A percentile compares a stretch with the other conserved stretches of the same genome.
Conservation (phyloP, 2,329 filamentous ascomycete genomes). For the Penicillium freii region DNA sequence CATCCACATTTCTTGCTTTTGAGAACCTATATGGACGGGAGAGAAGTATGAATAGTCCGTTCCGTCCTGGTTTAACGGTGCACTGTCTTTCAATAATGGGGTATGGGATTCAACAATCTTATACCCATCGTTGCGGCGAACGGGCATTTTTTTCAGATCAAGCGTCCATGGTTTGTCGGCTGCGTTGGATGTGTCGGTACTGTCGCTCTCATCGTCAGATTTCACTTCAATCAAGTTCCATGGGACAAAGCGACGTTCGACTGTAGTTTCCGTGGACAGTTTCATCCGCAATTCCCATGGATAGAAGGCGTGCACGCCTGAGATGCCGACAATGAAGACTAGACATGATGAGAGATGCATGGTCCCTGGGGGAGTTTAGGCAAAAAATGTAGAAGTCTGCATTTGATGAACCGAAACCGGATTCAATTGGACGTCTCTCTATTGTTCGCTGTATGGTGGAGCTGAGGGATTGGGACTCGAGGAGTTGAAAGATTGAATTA, state of each 20-base stretch:
- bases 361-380: slow-evolving; percentile 21
- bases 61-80: slow-evolving; percentile 55
- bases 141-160: slow-evolving; percentile 39
- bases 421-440: not conserved
- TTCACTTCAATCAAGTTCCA: slow-evolving; percentile 22
- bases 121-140: slow-evolving; percentile 50
- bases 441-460: not conserved
- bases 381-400: not conserved
- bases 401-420: slow-evolving; percentile 2
- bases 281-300: slow-evolving; percentile 37
- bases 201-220: slow-evolving; percentile 10
- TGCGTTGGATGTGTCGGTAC: not conserved
- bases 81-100: slow-evolving; percentile 47
- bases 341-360: slow-evolving; percentile 42
- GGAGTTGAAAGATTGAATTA: not conserved
- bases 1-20: slow-evolving; percentile 52
- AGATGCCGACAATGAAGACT: slow-evolving; percentile 31
- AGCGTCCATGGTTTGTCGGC: slow-evolving; percentile 29
- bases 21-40: slow-evolving; percentile 50
- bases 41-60: slow-evolving; percentile 56
- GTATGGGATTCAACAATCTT: slow-evolving; percentile 42
- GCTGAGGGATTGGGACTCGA: not conserved
- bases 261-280: slow-evolving; percentile 12
- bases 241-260: slow-evolving; percentile 36
- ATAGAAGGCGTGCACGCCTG: slow-evolving; percentile 44